Evolutionary conservation across 2,329 filamentous ascomycete genomes (phyloP), one percentile per base, ranked within the genome.

Genomic region (Trichoderma polysporum): DNA sequence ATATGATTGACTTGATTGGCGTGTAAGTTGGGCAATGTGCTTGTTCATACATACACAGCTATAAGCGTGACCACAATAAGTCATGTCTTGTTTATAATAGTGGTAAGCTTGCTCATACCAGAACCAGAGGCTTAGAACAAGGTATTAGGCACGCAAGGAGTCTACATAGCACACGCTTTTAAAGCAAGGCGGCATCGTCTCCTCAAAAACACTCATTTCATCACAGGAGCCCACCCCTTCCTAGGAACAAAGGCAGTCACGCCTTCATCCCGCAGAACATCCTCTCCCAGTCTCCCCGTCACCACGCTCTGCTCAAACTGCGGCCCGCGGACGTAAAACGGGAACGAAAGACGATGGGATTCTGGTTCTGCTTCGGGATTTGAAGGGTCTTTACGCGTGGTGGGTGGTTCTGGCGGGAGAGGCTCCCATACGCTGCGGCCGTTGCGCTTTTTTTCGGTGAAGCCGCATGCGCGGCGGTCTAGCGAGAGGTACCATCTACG

Each of bases 251-350:
- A 91, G 1, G 80, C 82, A 22, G 79, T 74, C 2, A 91, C 85
- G 0, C 83, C 83, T 71, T 90, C 88, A 70, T 91, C 88, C 25
- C 72, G 75, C 54, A 92, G 79, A 3, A 91, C 82, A 27, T 91
- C 87, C 4, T 74, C 76, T 1, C 85, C 87, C 10, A 80, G 78
- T 61, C 89, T 80, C 1, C 88, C 88, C 2, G 89, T 92, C 3
- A 92, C 81, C 2, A 91, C 79, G 73, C 89, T 92, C n/a, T 83
- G 80, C 77, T 92, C 90, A 41, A 80, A 71, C 1, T 89, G 86
- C 5, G 83, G 81, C 0, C 89, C 90, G 8, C 80, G 78, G 1
- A 91, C 87, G 67, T 86, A 82, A 69, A 92, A 91, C 0, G 87
- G 80, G 71, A 86, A 90, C 0, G 78, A 79, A 4, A 82, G 68